phyloP scores from a whole-genome alignment of 805 yeast genomes.

The Torulaspora franciscae region DNA sequence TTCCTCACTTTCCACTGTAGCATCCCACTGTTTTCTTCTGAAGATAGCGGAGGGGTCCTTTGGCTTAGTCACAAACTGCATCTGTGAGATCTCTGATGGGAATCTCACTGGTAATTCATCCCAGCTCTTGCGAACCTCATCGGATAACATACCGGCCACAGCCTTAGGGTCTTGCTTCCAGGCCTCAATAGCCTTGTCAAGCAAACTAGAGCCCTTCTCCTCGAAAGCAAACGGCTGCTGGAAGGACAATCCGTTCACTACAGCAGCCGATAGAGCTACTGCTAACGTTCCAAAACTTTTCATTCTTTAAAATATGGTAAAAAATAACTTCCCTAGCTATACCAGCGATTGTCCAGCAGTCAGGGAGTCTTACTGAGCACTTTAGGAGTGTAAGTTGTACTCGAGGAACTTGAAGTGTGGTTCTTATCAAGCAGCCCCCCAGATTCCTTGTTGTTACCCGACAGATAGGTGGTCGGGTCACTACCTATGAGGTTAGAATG shows the following conservation, averaged over 20 bases:
- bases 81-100: slow-evolving; percentile 50
- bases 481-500: background rate
- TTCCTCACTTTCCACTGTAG: slow-evolving; percentile 32
- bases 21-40: slow-evolving; percentile 29
- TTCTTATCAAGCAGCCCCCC: background rate
- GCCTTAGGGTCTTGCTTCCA: slow-evolving; percentile 42
- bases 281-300: slow-evolving; percentile 9
- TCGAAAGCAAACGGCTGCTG: slow-evolving; percentile 33
- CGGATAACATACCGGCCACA: slow-evolving; percentile 41
- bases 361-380: background rate
- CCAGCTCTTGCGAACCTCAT: slow-evolving; percentile 53
- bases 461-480: background rate
- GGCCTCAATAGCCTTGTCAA: slow-evolving; percentile 47
- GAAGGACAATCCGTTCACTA: slow-evolving; percentile 29
- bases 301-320: background rate
- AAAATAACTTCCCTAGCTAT: background rate
- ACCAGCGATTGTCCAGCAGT: background rate
- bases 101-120: slow-evolving; percentile 53
- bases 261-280: slow-evolving; percentile 15
- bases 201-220: slow-evolving; percentile 29
- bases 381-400: background rate
- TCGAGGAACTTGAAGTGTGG: background rate
- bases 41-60: slow-evolving; percentile 33
- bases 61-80: slow-evolving; percentile 50
- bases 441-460: background rate